Evolutionary conservation across 75 land plant genomes (phyloP), one percentile per base, ranked within the genome.

Genomic region (Selaginella tamariscina): DNA sequence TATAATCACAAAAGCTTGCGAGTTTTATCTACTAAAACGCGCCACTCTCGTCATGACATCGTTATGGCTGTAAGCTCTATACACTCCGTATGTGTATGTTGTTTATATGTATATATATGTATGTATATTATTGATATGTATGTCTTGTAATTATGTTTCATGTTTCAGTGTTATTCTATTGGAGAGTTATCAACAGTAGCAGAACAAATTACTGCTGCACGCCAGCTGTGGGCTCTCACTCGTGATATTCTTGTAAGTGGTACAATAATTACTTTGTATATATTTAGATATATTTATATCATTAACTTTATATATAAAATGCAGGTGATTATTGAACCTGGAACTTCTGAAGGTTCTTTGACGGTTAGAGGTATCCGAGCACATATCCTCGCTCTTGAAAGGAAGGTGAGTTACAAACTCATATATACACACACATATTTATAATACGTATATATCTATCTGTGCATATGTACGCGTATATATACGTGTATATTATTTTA

Each of bases 201-300:
- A 32, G 95, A 89, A 72, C 77, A 89, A 55, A 82, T 94, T 26
- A 83, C 88, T 26, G 57, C 80, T 15, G 84, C 84, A 23, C 88
- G 98, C 33, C 95, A 89, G 54, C 91, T 94, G 56, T 94, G 98
- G 98, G 79, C 82, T 32, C 88, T 86, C 20, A 89, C 98, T 24
- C 55, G 65, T n/a, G 98, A 94, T 76, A 76, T 94, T 57, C 75
- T 94, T 85, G 96, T 91, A 83, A 24, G 18, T 49, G 54, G 54
- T 49, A 20, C 18, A 49, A 49, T 65, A 13, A 15, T 26, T 23
- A 23, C 26, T 57, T 57, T 2, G 26, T 57, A 27, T 57, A 21
- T 21, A 44, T 27, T 55, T 32, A 24, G 20, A 49, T 49, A 49
- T 49, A 20, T 11, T 11, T n/a, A n/a, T n/a, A n/a, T n/a, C n/a